Evolutionary conservation across 768 basidiomycete genomes (phyloP).

Genomic region (Trametes cingulata): DNA sequence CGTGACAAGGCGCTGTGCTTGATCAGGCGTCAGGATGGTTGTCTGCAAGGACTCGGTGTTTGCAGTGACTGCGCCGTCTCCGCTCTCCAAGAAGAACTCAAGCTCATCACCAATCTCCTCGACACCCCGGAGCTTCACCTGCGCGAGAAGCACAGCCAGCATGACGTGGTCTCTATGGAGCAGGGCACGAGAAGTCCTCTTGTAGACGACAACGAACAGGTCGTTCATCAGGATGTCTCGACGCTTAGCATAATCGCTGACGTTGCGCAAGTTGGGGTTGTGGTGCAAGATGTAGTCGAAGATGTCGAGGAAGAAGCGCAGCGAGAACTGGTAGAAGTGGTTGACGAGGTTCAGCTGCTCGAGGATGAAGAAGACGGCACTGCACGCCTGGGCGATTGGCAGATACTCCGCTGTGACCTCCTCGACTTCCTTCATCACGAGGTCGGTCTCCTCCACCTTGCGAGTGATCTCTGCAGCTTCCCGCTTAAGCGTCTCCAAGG

Average conservation of each 20-base stretch:
- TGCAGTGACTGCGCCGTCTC: slow-evolving; percentile 57
- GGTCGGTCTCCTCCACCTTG: slow-evolving; percentile 95
- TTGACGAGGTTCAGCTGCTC: slow-evolving; percentile 93
- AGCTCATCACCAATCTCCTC: slow-evolving; percentile 84
- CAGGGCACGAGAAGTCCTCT: slow-evolving; percentile 86
- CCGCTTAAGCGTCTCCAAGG: slow-evolving; percentile 90
- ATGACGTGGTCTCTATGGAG: slow-evolving; percentile 90
- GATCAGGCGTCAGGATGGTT: slow-evolving; percentile 63
- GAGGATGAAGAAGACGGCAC: slow-evolving; percentile 94
- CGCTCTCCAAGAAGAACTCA: slow-evolving; percentile 90
- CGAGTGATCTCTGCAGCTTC: slow-evolving; percentile 95
- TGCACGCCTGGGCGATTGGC: slow-evolving; percentile 93
- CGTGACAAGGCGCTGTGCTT: slow-evolving; percentile 63
- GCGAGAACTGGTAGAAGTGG: slow-evolving; percentile 98
- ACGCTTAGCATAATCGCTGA: slow-evolving; percentile 71
- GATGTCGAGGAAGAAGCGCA: slow-evolving; percentile 97
- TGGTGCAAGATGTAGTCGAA: slow-evolving; percentile 93
- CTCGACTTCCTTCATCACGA: slow-evolving; percentile 95
- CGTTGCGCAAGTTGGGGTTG: slow-evolving; percentile 84
- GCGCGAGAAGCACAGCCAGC: slow-evolving; percentile 86
- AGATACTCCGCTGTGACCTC: slow-evolving; percentile 94
- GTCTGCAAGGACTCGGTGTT: slow-evolving; percentile 40
- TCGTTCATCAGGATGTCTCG: slow-evolving; percentile 83
- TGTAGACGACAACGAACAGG: slow-evolving; percentile 86
- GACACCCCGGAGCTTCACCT: slow-evolving; percentile 79